Evolutionary conservation across 192 early-diverging fungal species (phyloP).

Genomic region (Anaeromyces robustus): DNA sequence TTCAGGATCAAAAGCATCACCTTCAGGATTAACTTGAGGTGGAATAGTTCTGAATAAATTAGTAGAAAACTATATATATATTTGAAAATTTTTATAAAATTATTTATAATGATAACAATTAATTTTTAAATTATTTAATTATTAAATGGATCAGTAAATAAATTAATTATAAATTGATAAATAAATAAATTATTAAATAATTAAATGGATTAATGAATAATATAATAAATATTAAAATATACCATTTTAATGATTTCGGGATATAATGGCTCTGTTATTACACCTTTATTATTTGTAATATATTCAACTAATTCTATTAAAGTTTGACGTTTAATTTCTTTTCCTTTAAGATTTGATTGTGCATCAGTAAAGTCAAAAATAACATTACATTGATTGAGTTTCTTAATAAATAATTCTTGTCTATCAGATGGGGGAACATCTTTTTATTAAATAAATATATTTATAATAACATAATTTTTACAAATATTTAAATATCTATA

Average conservation of each 20-base stretch:
- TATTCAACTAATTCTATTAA: slow-evolving; percentile 88
- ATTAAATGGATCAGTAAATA: background rate
- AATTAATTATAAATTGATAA: no score
- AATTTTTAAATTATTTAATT: background rate
- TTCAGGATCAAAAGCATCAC: slow-evolving; percentile 96
- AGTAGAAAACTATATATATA: slow-evolving; percentile 71
- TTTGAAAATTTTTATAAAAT: no score
- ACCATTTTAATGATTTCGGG: slow-evolving; percentile 92
- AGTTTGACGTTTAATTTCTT: slow-evolving; percentile 88
- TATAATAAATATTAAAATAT: slow-evolving; percentile 3
- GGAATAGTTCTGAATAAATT: slow-evolving; percentile 96
- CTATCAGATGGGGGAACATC: slow-evolving; percentile 73
- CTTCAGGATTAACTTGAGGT: slow-evolving; percentile 84
- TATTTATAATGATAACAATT: no score
- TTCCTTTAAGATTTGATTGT: slow-evolving; percentile 72
- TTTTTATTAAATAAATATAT: slow-evolving; percentile 2
- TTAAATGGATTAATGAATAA: background rate
- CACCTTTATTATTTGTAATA: slow-evolving; percentile 73
- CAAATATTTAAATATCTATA: no score
- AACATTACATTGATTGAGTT: slow-evolving; percentile 77
- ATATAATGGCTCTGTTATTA: slow-evolving; percentile 82
- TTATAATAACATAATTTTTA: no score
- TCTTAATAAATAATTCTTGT: slow-evolving; percentile 75
- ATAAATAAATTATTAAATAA: no score
- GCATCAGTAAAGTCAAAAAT: slow-evolving; percentile 94